phyloP scores from a whole-genome alignment of 495 filamentous ascomycete genomes.

The Mytilinidion resinicola region DNA sequence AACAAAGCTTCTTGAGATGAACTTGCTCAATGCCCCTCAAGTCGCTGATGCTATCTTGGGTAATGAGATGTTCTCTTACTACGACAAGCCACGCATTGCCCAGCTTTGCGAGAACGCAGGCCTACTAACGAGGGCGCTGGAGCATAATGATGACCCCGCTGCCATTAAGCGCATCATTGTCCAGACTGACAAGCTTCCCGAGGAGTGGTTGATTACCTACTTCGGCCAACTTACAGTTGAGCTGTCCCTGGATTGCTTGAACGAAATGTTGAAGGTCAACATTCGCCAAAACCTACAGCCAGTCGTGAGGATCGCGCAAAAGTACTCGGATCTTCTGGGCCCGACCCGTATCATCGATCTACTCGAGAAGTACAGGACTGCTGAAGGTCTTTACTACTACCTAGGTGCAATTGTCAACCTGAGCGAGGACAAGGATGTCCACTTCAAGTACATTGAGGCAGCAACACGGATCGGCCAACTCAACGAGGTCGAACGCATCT shows the following conservation, averaged over 20 bases:
- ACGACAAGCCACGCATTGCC: constrained; percentile 81
- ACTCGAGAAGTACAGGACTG: constrained; percentile 93
- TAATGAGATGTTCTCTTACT: constrained; percentile 96
- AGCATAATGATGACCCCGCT: constrained; percentile 85
- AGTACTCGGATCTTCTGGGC: constrained; percentile 97
- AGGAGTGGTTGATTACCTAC: constrained; percentile 86
- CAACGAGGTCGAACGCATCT: constrained; percentile 93
- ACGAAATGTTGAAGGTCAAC: constrained; percentile 91
- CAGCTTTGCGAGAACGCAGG: constrained; percentile 82
- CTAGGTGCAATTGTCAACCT: constrained; percentile 96
- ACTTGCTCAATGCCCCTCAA: constrained; percentile 89
- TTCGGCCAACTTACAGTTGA: constrained; percentile 93
- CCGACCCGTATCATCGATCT: constrained; percentile 80
- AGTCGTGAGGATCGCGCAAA: constrained; percentile 90
- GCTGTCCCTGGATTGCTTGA: constrained; percentile 86
- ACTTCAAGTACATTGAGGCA: constrained; percentile 99
- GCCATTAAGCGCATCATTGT: constrained; percentile 83
- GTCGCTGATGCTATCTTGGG: constrained; percentile 96
- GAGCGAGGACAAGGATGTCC: constrained; percentile 88
- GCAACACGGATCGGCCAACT: constrained; percentile 88
- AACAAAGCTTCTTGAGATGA: constrained; percentile 96
- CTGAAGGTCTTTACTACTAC: constrained; percentile 97
- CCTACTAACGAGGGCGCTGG: constrained; percentile 54
- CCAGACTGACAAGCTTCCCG: constrained; percentile 74
- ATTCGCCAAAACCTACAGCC: constrained; percentile 95